A percentile compares a stretch with the other conserved stretches of the same genome.
Conservation (phyloP, 2,329 filamentous ascomycete genomes). For the Ophiocordyceps sinensis region DNA sequence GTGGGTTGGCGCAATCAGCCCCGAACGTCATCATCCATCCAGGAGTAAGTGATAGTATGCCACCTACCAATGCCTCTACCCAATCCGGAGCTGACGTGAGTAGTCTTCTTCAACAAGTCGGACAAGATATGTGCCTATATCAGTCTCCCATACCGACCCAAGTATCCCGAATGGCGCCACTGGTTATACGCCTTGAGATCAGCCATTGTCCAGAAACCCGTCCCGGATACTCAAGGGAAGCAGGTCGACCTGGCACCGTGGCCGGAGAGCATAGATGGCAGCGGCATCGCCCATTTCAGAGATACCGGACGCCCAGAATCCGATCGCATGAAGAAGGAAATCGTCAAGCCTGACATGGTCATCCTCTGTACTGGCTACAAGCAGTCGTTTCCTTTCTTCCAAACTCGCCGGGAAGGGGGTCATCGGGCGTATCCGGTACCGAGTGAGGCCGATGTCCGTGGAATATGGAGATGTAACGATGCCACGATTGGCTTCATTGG, state of each 20-base stretch:
- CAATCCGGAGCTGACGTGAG: too few relatives aligned
- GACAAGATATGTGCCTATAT: constrained; percentile 22
- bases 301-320: constrained; percentile 16
- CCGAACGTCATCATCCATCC: constrained; percentile 14
- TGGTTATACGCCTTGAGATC: constrained; percentile 15
- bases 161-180: constrained; percentile 6
- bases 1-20: constrained; percentile 23
- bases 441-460: constrained; percentile 31
- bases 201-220: constrained; percentile 18
- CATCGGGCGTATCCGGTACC: constrained; percentile 22
- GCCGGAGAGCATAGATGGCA: constrained; percentile 18
- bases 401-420: constrained; percentile 8
- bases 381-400: constrained; percentile 22
- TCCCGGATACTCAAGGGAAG: constrained; percentile 17
- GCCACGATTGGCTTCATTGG: constrained; percentile 28
- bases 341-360: constrained; percentile 25
- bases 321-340: constrained; percentile 12
- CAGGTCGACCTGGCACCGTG: constrained; percentile 27
- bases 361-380: constrained; percentile 30
- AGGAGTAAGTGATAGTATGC: constrained; percentile 5
- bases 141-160: constrained; percentile 15
- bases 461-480: constrained; percentile 28
- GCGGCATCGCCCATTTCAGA: constrained; percentile 19
- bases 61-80: too few relatives aligned
- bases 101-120: constrained; percentile 27